A percentile compares a stretch with the other conserved stretches of the same genome.
Evolutionary conservation across 495 filamentous ascomycete species (phyloP).

Genomic region (Penicillium coffeae): DNA sequence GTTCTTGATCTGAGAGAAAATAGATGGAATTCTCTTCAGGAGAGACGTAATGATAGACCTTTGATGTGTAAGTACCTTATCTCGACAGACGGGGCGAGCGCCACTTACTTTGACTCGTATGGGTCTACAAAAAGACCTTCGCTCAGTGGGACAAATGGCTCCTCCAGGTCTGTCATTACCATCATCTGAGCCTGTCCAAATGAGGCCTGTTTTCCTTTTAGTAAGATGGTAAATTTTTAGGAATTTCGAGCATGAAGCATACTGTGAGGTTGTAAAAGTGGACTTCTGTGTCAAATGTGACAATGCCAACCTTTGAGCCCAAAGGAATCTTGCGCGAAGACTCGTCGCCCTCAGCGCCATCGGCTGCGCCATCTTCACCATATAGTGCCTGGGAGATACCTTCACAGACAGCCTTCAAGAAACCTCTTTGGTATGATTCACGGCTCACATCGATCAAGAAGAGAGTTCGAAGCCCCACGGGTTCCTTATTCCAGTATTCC

Average conservation of each 20-base stretch:
- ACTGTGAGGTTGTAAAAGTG: conserved; percentile 96
- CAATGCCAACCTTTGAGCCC: conserved; percentile 87
- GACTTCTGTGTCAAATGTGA: conserved; percentile 91
- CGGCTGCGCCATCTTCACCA: conserved; percentile 48
- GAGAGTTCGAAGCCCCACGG: conserved; percentile 78
- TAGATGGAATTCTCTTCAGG: conserved; percentile 70
- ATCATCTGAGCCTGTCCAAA: conserved; percentile 94
- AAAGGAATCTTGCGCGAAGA: conserved; percentile 58
- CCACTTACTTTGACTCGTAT: conserved; percentile 73
- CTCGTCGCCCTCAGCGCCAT: conserved; percentile 52
- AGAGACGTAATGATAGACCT: conserved; percentile 79
- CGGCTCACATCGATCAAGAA: conserved; percentile 92
- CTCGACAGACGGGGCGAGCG: not conserved
- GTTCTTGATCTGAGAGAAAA: conserved; percentile 83
- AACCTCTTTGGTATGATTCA: conserved; percentile 83
- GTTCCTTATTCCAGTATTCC: conserved; percentile 97
- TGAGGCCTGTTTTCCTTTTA: conserved; percentile 51
- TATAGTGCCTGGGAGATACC: conserved; percentile 86
- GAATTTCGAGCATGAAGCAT: conserved; percentile 28
- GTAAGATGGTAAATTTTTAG: conserved; percentile 3
- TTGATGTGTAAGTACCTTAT: conserved; percentile 4
- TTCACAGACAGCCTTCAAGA: conserved; percentile 85
- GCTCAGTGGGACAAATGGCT: conserved; percentile 90
- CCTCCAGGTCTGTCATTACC: conserved; percentile 96
- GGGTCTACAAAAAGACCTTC: conserved; percentile 95